Evolutionary conservation across 2,329 filamentous ascomycete species (phyloP).

Genomic region (Coleophoma crateriformis): DNA sequence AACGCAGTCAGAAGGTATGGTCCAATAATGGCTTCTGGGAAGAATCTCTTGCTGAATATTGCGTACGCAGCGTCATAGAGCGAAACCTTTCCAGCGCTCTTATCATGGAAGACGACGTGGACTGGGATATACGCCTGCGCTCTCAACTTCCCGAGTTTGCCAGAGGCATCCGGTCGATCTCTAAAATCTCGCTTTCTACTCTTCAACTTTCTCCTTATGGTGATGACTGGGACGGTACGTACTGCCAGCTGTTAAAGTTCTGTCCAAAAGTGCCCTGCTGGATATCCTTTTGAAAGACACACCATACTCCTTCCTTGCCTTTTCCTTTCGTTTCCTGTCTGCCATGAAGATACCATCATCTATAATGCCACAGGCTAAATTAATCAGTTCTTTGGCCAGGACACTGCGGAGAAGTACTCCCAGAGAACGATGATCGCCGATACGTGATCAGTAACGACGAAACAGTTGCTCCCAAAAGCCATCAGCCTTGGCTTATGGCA

Average conservation of each 20-base stretch:
- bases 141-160: slow-evolving; percentile 25
- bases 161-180: slow-evolving; percentile 5
- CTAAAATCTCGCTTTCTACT: slow-evolving; percentile 2
- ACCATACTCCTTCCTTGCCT: no score
- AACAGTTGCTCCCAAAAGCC: slow-evolving; percentile 17
- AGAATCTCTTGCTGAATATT: not conserved
- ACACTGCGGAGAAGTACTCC: slow-evolving; percentile 25
- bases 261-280: no score
- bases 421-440: slow-evolving; percentile 4
- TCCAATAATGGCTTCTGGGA: not conserved
- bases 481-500: slow-evolving; percentile 6
- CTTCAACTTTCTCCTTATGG: slow-evolving; percentile 22
- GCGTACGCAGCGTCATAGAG: slow-evolving; percentile 24
- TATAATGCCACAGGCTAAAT: no score
- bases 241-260: no score
- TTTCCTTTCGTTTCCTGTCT: no score
- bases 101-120: slow-evolving; percentile 39
- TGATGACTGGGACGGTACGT: slow-evolving; percentile 27
- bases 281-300: no score
- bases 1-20: slow-evolving; percentile 26
- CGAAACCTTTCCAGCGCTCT: slow-evolving; percentile 29
- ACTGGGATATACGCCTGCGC: slow-evolving; percentile 36
- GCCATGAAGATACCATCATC: no score
- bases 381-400: slow-evolving; percentile 25
- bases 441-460: slow-evolving; percentile 20